Conservation (phyloP, 176 grass and related monocot genomes). For the Paspalum notatum region DNA sequence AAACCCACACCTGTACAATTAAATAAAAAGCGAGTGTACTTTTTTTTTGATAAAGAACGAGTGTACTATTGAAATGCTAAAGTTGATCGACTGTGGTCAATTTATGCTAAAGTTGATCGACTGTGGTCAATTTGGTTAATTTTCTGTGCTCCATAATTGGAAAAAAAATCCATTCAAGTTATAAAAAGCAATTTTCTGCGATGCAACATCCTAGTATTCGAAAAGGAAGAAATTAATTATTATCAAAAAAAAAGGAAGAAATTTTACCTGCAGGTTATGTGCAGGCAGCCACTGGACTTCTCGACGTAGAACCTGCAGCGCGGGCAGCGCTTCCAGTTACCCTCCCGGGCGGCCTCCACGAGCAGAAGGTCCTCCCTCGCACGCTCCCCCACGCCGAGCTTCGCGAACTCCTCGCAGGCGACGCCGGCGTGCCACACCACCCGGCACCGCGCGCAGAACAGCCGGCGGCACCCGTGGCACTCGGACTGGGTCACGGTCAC, state of each 20-base stretch:
- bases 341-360: constrained; percentile 53
- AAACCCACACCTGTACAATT: constrained; percentile 49
- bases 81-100: no score
- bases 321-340: constrained; percentile 74
- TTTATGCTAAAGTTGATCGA: no score
- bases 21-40: background rate
- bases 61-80: no score
- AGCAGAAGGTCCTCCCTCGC: constrained; percentile 60
- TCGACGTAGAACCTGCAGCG: constrained; percentile 71
- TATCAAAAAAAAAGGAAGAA: background rate
- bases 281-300: constrained; percentile 59
- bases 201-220: no score
- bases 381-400: constrained; percentile 48
- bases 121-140: no score
- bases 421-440: constrained; percentile 70
- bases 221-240: no score
- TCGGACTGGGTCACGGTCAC: constrained; percentile 62
- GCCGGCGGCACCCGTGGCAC: constrained; percentile 59
- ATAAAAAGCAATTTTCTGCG: no score
- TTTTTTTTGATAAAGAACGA: background rate
- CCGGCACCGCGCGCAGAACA: constrained; percentile 64
- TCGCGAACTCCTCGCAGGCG: constrained; percentile 53
- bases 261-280: constrained; percentile 80
- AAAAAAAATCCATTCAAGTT: no score
- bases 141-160: no score